Evolutionary conservation across 2,329 filamentous ascomycete species (phyloP).

Genomic region (Hypoxylon sp.): DNA sequence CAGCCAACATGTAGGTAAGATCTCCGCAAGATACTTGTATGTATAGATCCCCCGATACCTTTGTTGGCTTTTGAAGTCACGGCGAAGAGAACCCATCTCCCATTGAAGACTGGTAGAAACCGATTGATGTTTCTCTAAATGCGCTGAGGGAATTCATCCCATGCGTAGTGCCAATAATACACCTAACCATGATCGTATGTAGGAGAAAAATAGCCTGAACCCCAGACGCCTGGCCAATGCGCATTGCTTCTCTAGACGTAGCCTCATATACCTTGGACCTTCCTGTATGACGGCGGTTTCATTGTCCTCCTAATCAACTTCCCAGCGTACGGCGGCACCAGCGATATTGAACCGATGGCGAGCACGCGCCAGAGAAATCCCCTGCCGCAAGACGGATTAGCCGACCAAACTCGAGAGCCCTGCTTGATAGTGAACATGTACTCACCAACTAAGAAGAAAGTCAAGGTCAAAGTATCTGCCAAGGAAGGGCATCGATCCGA

Average conservation of each 20-base stretch:
- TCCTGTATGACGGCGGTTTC: constrained; percentile 94
- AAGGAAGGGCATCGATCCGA: constrained; percentile 87
- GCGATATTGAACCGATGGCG: constrained; percentile 82
- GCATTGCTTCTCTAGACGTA: constrained; percentile 19
- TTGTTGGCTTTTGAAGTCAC: background rate
- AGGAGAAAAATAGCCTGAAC: constrained; percentile 22
- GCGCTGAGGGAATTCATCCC: background rate
- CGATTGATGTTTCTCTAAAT: background rate
- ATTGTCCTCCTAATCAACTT: constrained; percentile 88
- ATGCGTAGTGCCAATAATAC: background rate
- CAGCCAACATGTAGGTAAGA: background rate
- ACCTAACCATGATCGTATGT: constrained; percentile 8
- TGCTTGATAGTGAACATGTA: constrained; percentile 32
- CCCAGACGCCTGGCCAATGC: constrained; percentile 38
- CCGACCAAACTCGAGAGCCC: background rate
- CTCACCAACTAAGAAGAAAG: constrained; percentile 80
- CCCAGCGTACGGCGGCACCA: constrained; percentile 88
- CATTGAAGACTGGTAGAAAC: background rate
- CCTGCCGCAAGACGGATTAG: constrained; percentile 59
- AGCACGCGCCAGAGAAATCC: constrained; percentile 91
- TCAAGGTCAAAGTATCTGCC: constrained; percentile 89
- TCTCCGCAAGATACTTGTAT: too few relatives aligned
- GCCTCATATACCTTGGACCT: constrained; percentile 80
- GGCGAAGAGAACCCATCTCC: too few relatives aligned
- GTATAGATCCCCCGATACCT: background rate